Evolutionary conservation across 2,329 filamentous ascomycete species (phyloP).

Genomic region (Neofusicoccum umdonicola): DNA sequence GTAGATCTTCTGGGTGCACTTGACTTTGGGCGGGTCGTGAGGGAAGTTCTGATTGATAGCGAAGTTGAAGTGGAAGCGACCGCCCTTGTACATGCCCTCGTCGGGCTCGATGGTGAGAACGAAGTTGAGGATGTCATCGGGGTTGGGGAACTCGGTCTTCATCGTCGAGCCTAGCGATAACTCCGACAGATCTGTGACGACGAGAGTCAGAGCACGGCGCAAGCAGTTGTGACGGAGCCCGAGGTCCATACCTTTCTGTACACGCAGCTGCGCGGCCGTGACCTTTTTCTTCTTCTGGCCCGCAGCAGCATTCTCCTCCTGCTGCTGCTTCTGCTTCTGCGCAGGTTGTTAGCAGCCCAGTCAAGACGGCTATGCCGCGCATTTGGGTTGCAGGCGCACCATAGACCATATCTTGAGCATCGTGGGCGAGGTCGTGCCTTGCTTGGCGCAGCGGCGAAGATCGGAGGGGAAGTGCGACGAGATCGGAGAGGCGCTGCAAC

Average conservation of each 20-base stretch:
- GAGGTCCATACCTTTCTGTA: slow-evolving; percentile 80
- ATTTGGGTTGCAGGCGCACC: slow-evolving; percentile 55
- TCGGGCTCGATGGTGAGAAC: slow-evolving; percentile 78
- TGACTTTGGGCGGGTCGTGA: slow-evolving; percentile 96
- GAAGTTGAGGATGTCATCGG: slow-evolving; percentile 84
- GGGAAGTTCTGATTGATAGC: slow-evolving; percentile 93
- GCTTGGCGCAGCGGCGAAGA: slow-evolving; percentile 4
- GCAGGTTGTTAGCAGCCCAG: slow-evolving; percentile 25
- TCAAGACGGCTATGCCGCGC: neutral
- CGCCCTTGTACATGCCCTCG: slow-evolving; percentile 85
- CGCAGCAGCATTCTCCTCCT: slow-evolving; percentile 83
- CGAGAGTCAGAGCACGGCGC: neutral
- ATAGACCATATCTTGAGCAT: slow-evolving; percentile 99
- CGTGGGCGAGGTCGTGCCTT: slow-evolving; percentile 38
- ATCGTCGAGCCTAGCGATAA: slow-evolving; percentile 76
- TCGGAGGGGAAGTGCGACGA: neutral
- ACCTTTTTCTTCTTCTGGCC: slow-evolving; percentile 96
- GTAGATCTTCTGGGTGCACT: slow-evolving; percentile 97
- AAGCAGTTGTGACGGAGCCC: neutral
- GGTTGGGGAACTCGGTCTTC: slow-evolving; percentile 76
- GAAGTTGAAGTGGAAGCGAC: slow-evolving; percentile 86
- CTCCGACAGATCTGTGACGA: slow-evolving; percentile 68
- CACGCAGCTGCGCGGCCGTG: slow-evolving; percentile 88
- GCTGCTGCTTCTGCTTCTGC: slow-evolving; percentile 87
- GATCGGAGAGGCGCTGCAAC: neutral